phyloP scores from a whole-genome alignment of 1,139 yeast genomes.

The Lodderomyces metapsilosis region DNA sequence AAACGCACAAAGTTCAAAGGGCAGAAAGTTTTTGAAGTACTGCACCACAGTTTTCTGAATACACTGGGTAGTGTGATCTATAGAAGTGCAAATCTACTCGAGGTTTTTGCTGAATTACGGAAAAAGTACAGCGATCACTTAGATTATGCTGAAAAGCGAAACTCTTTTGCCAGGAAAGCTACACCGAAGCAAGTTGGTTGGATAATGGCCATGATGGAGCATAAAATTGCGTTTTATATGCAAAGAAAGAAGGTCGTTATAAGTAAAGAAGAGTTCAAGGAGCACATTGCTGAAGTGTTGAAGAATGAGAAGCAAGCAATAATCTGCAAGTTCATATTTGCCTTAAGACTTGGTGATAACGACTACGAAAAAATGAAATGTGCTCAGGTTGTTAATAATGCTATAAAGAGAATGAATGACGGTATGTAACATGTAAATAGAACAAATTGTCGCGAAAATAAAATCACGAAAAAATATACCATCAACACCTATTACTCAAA shows the following conservation, averaged over 20 bases:
- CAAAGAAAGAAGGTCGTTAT: background rate
- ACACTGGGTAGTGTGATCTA: constrained; percentile 15
- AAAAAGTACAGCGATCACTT: constrained; percentile 1
- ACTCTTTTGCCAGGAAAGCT: constrained; percentile 6
- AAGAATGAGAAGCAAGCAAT: constrained; percentile 4
- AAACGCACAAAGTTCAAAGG: constrained; percentile 13
- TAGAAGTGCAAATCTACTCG: constrained; percentile 17
- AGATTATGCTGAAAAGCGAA: background rate
- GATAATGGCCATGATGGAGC: constrained; percentile 2
- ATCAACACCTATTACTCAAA: background rate
- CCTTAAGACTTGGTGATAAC: constrained; percentile 6
- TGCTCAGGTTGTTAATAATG: constrained; percentile 2
- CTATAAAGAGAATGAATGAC: background rate
- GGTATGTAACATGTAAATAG: background rate
- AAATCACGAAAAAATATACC: background rate
- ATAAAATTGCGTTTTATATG: background rate
- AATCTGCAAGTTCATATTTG: constrained; percentile 7
- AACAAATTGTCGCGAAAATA: background rate
- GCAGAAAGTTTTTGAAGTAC: constrained; percentile 14
- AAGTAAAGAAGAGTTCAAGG: background rate
- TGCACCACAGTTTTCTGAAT: constrained; percentile 15
- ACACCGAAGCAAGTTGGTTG: constrained; percentile 6
- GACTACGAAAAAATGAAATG: constrained; percentile 3
- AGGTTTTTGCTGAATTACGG: constrained; percentile 5
- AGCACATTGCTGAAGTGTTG: constrained; percentile 2